Percentiles rank a stretch among this genome's conserved stretches.
phyloP scores from a whole-genome alignment of 2,329 filamentous ascomycete species.

The Epichloe uncinata region DNA sequence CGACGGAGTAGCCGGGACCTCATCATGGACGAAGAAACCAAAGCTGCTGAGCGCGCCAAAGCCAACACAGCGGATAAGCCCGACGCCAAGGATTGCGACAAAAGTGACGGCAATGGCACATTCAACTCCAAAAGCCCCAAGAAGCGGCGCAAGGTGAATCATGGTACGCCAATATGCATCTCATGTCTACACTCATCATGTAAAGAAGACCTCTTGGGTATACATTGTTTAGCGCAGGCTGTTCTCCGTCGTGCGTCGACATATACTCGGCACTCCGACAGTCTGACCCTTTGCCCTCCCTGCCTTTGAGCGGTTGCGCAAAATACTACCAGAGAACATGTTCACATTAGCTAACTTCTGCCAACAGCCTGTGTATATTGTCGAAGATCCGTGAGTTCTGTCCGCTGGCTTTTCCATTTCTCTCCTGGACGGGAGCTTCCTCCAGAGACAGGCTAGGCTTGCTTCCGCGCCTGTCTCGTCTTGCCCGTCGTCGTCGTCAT shows the following conservation, averaged over 20 bases:
- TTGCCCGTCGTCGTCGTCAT: not conserved
- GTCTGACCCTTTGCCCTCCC: not conserved
- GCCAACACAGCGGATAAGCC: constrained; percentile 12
- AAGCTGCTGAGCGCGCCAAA: constrained; percentile 17
- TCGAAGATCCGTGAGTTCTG: constrained; percentile 68
- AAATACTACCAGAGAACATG: not conserved
- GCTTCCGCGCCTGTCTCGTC: not conserved
- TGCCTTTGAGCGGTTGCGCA: not conserved
- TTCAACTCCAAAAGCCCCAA: constrained; percentile 46
- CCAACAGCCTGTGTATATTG: constrained; percentile 69
- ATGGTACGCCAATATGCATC: constrained; percentile 45
- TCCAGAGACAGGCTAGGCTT: not conserved
- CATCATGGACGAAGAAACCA: constrained; percentile 19
- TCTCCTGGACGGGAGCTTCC: no score
- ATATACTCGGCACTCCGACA: not conserved
- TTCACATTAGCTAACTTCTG: not conserved
- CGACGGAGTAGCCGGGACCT: constrained; percentile 19
- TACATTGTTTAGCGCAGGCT: not conserved
- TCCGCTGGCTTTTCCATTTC: not conserved
- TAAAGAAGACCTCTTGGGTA: not conserved
- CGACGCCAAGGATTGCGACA: constrained; percentile 3
- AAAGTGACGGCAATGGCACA: not conserved
- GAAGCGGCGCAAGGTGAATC: constrained; percentile 81
- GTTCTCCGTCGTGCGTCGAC: not conserved
- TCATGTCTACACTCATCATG: no score